Evolutionary conservation across 352 stramenopile genomes (phyloP).

Genomic region (Phytophthora melonis): DNA sequence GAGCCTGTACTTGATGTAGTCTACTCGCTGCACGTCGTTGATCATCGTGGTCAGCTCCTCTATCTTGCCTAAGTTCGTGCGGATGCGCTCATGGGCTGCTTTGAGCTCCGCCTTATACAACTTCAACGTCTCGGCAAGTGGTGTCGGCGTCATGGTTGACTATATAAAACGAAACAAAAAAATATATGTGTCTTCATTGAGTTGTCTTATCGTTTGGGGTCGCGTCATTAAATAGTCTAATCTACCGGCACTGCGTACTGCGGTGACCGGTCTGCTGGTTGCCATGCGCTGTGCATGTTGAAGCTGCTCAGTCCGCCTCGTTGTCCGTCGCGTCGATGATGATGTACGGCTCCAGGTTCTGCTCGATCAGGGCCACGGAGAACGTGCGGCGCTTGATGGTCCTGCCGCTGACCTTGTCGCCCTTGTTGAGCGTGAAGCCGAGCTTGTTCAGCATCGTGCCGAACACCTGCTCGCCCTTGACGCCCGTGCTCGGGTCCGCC

Average conservation of each 20-base stretch:
- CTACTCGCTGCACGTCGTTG: slow-evolving; percentile 6
- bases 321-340: not conserved
- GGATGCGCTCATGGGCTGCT: not conserved
- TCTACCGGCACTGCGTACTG: slow-evolving; percentile 2
- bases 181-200: not conserved
- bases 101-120: not conserved
- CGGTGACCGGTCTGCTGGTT: not conserved
- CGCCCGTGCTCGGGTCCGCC: not conserved
- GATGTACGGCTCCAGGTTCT: not conserved
- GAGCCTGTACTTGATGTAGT: slow-evolving; percentile 8
- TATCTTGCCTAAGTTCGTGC: not conserved
- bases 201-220: not conserved
- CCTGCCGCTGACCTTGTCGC: not conserved
- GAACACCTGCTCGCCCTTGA: not conserved
- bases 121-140: not conserved
- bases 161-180: not conserved
- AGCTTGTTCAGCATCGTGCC: not conserved
- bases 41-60: slow-evolving; percentile 8
- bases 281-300: not conserved
- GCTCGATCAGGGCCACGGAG: not conserved
- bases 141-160: not conserved
- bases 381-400: not conserved
- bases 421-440: not conserved
- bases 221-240: slow-evolving; percentile 1
- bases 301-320: not conserved